Evolutionary conservation across 192 early-diverging fungal species (phyloP).

Genomic region (Tieghemiomyces parasiticus): DNA sequence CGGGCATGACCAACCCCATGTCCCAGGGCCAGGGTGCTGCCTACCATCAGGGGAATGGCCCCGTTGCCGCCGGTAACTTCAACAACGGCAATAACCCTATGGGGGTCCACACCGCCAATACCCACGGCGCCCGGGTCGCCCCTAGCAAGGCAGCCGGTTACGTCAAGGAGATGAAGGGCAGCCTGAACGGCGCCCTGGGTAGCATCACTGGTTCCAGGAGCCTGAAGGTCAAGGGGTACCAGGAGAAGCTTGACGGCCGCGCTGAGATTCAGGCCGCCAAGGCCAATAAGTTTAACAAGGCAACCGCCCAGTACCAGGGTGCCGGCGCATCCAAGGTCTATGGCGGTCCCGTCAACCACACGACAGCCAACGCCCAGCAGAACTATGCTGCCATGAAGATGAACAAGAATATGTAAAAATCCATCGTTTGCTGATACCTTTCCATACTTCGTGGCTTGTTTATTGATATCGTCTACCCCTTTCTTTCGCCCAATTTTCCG

Average conservation of each 20-base stretch:
- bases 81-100: no score
- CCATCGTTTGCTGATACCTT: no score
- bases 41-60: no score
- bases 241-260: background rate
- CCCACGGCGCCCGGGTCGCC: no score
- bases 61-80: no score
- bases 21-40: no score
- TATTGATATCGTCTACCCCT: background rate
- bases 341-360: background rate
- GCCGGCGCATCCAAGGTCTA: background rate
- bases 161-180: background rate
- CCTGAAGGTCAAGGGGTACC: background rate
- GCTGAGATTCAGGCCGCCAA: background rate
- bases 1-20: no score
- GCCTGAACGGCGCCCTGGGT: background rate
- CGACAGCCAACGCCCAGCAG: background rate
- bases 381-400: background rate
- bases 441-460: no score
- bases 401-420: background rate
- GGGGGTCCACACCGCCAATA: no score
- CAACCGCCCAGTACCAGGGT: background rate
- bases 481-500: no score
- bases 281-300: background rate
- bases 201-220: background rate
- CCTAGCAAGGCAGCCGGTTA: background rate